Evolutionary conservation across 495 filamentous ascomycete species (phyloP).

Genomic region (Xylaria grammica): DNA sequence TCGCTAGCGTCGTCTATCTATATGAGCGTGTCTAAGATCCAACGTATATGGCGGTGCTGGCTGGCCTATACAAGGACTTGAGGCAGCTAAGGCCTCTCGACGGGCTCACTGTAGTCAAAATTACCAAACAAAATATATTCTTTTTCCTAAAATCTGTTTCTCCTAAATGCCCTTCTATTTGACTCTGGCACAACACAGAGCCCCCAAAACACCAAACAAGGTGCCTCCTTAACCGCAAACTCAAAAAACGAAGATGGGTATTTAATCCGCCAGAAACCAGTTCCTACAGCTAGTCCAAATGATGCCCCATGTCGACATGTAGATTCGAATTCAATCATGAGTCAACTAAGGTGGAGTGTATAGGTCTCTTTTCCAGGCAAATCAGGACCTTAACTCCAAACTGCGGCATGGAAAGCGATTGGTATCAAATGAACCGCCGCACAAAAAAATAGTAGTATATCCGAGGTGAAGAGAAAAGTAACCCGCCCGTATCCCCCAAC

Average conservation of each 20-base stretch:
- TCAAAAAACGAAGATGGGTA: constrained; percentile 23
- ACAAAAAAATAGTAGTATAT: constrained; percentile 18
- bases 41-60: too few species aligned
- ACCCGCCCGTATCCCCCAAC: constrained; percentile 5
- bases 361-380: constrained; percentile 18
- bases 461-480: constrained; percentile 19
- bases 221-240: constrained; percentile 5
- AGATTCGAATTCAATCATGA: not conserved
- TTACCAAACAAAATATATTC: constrained; percentile 1
- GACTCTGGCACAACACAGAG: constrained; percentile 9
- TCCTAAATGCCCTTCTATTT: constrained; percentile 11
- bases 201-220: constrained; percentile 9
- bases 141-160: not conserved
- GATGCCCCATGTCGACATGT: not conserved
- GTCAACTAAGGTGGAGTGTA: not conserved
- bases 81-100: not conserved
- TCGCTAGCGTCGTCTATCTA: too few species aligned
- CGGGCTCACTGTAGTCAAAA: not conserved
- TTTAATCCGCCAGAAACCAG: constrained; percentile 22
- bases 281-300: not conserved
- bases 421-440: constrained; percentile 21
- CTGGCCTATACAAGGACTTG: not conserved
- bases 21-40: too few species aligned
- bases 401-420: not conserved
- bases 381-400: constrained; percentile 22